Percentiles rank a stretch among this genome's conserved stretches.
Evolutionary conservation across 768 basidiomycete species (phyloP).

Genomic region (Agaricus blazei): DNA sequence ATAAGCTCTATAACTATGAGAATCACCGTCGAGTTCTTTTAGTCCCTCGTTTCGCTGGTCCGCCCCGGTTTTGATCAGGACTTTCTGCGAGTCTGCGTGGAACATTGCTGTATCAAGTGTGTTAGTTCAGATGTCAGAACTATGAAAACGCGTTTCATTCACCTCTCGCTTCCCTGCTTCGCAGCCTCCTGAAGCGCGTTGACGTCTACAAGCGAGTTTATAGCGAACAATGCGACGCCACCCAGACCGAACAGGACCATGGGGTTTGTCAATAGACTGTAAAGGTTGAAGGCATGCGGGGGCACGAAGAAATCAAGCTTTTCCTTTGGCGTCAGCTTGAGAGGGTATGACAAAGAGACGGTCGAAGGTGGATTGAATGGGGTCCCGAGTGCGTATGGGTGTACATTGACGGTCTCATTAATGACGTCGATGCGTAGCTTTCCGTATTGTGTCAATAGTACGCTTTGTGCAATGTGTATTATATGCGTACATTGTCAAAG

Average conservation of each 20-base stretch:
- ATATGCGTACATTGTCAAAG: conserved; percentile 60
- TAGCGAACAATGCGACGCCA: conserved; percentile 29
- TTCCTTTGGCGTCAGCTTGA: conserved; percentile 48
- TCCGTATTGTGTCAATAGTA: conserved; percentile 6
- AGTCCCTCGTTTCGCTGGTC: neutral
- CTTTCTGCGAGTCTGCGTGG: neutral
- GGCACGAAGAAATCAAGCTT: conserved; percentile 64
- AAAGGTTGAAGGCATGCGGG: conserved; percentile 64
- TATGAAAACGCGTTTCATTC: neutral
- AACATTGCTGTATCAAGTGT: neutral
- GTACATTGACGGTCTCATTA: conserved; percentile 39
- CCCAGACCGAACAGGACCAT: conserved; percentile 79
- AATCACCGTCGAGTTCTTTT: conserved; percentile 8
- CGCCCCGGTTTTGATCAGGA: conserved; percentile 2
- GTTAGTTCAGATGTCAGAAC: neutral
- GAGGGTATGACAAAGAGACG: conserved; percentile 55
- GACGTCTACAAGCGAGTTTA: conserved; percentile 10
- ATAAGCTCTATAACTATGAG: neutral
- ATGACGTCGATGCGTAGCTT: conserved; percentile 69
- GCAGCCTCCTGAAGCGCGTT: conserved; percentile 8
- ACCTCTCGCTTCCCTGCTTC: conserved; percentile 3
- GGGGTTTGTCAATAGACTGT: conserved; percentile 76
- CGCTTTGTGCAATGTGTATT: neutral
- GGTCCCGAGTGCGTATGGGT: conserved; percentile 64
- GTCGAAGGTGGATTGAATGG: conserved; percentile 56